Evolutionary conservation across 768 basidiomycete species (phyloP).

Genomic region (Phaeolepiota aurea): DNA sequence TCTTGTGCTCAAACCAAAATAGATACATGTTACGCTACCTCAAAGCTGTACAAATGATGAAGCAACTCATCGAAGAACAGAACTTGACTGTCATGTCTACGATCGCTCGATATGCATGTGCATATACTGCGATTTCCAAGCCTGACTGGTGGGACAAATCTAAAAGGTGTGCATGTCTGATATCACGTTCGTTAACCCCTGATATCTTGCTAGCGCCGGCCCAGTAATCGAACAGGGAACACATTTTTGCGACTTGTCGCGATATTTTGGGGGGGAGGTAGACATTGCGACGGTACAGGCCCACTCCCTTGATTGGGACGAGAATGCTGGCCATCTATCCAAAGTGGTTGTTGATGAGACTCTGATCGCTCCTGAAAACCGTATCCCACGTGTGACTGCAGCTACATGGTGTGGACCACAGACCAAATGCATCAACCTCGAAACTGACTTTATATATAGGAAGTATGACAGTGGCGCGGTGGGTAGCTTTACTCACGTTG

Average conservation of each 20-base stretch:
- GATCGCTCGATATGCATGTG: constrained; percentile 88
- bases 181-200: constrained; percentile 2
- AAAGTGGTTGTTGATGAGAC: constrained; percentile 81
- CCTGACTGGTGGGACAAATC: constrained; percentile 94
- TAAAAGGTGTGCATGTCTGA: constrained; percentile 42
- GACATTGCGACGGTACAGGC: constrained; percentile 75
- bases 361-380: constrained; percentile 76
- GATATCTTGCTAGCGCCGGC: constrained; percentile 44
- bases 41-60: constrained; percentile 93
- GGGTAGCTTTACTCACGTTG: constrained; percentile 84
- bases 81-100: constrained; percentile 94
- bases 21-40: constrained; percentile 94
- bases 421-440: neutral
- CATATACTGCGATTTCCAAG: constrained; percentile 74
- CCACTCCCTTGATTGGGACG: constrained; percentile 89
- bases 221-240: constrained; percentile 90
- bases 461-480: constrained; percentile 96
- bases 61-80: constrained; percentile 90
- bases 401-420: constrained; percentile 66
- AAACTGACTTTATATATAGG: constrained; percentile 27
- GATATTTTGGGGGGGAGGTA: constrained; percentile 96
- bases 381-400: constrained; percentile 89
- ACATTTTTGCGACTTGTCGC: constrained; percentile 94
- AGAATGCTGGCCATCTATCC: constrained; percentile 77
- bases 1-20: constrained; percentile 3